Conservation (phyloP, 192 early-diverging fungal species). For the Umbelopsis isabellina region DNA sequence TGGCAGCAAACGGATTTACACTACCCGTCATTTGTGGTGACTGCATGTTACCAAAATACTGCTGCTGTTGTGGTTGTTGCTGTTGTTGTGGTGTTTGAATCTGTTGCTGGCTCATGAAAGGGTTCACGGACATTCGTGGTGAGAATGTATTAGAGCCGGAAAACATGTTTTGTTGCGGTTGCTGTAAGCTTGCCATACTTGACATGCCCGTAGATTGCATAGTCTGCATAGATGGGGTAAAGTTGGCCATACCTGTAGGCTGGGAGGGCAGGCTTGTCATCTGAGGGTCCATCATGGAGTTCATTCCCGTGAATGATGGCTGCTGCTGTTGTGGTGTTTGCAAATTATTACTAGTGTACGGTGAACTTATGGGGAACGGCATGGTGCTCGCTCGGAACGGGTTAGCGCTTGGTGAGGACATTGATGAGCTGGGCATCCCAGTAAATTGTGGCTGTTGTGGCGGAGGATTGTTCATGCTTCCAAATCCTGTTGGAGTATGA, state of each 20-base stretch:
- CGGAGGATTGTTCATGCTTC: background rate
- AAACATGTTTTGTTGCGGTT: background rate
- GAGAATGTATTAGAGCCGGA: background rate
- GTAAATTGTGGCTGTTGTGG: conserved; percentile 7
- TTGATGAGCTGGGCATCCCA: conserved; percentile 9
- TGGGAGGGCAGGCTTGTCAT: background rate
- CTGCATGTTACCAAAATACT: background rate
- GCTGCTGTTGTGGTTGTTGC: conserved; percentile 7
- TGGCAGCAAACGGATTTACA: background rate
- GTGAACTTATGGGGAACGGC: background rate
- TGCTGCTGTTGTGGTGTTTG: background rate
- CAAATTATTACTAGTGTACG: conserved; percentile 1
- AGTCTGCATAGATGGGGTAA: background rate
- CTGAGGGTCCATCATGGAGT: background rate
- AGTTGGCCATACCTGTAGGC: background rate
- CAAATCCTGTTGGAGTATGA: background rate
- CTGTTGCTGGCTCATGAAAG: background rate
- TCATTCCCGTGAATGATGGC: conserved; percentile 7
- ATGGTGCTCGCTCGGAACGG: conserved; percentile 31
- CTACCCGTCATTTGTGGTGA: background rate
- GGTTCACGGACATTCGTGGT: conserved; percentile 15
- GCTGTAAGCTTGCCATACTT: background rate
- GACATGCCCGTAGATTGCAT: background rate
- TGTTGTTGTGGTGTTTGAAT: background rate
- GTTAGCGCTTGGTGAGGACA: conserved; percentile 27